Percentiles rank a stretch among this genome's conserved stretches.
Evolutionary conservation across 1,284 basidiomycete species (phyloP).

Genomic region (Athelia sp.): DNA sequence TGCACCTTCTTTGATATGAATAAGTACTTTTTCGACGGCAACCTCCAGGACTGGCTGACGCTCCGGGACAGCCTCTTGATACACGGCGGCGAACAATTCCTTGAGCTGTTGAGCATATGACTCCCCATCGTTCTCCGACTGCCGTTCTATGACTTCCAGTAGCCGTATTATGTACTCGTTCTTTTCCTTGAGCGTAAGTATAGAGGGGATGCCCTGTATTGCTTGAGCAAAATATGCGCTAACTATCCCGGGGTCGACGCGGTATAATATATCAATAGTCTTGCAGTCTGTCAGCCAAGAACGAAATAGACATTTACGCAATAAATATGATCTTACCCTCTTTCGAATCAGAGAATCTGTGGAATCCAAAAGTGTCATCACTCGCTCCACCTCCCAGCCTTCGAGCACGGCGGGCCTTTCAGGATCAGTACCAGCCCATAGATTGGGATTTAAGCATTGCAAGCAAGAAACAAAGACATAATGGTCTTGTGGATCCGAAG

Average conservation of each 20-base stretch:
- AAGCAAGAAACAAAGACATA: constrained; percentile 65
- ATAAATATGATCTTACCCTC: constrained; percentile 36
- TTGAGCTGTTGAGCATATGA: constrained; percentile 50
- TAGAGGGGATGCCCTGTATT: constrained; percentile 31
- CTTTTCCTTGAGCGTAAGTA: constrained; percentile 26
- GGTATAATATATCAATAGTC: constrained; percentile 52
- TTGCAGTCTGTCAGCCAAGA: constrained; percentile 23
- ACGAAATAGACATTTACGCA: constrained; percentile 2
- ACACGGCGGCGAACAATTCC: constrained; percentile 38
- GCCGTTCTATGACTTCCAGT: constrained; percentile 52
- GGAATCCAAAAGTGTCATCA: constrained; percentile 62
- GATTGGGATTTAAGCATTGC: constrained; percentile 43
- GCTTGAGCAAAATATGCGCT: constrained; percentile 48
- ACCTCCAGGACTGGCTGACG: constrained; percentile 43
- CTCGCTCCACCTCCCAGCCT: constrained; percentile 60
- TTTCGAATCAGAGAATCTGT: constrained; percentile 52
- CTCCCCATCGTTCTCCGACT: constrained; percentile 48
- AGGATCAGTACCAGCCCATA: constrained; percentile 62
- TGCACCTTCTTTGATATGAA: constrained; percentile 44
- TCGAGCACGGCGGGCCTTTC: constrained; percentile 50
- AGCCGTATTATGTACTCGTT: constrained; percentile 38
- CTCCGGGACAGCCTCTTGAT: constrained; percentile 26
- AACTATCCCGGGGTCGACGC: constrained; percentile 53
- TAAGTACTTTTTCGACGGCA: constrained; percentile 49
- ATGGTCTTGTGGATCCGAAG: constrained; percentile 51